Evolutionary conservation across 2,329 filamentous ascomycete species (phyloP), one percentile per base, ranked within the genome.

Genomic region (Paraphoma sp.): DNA sequence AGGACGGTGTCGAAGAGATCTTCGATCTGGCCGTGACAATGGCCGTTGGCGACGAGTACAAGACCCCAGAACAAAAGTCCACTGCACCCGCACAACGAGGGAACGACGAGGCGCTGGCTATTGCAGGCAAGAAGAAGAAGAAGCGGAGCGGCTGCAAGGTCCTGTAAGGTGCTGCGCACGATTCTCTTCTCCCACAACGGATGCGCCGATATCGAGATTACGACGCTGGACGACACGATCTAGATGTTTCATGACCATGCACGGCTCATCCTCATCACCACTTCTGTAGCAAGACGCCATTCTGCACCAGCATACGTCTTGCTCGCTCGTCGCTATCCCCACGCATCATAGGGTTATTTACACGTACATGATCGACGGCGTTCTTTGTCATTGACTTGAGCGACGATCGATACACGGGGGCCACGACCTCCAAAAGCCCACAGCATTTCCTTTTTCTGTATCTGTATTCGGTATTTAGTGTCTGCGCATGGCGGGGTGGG

Each of bases 1-100:
- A 96, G 89, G 87, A 85, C 51, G 95, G 95, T 54, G 94, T 99
- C 45, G 92, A 98, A 76, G 94, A 98, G 72, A 95, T 98, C 73
- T 99, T 99, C 79, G 90, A 96, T 77, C 84, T 87, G 60, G 95
- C 95, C 53, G 93, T 99, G 74, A 87, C 93, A 71, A 94, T 91
- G 49, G 93, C 95, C 31, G 92, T 99, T 29, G 87, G 89, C 64
- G 91, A 93, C 70, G 92, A 78, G 61, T 68, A 74, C 60, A 75
- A 74, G 57, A 59, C 62, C 51, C 68, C 72, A 29, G 62, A 66
- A 58, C 59, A 69, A 48, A 60, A 59, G 28, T 54, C 53, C 41
- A 62, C 41, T 42, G 52, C 53, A 14, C 51, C 57, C 16, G 52
- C 59, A 31, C 54, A 67, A 51, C 62, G 64, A 54, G 62, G 61